Conservation (phyloP, 1,139 yeast genomes). For the Groenewaldozyma auringiensis region DNA sequence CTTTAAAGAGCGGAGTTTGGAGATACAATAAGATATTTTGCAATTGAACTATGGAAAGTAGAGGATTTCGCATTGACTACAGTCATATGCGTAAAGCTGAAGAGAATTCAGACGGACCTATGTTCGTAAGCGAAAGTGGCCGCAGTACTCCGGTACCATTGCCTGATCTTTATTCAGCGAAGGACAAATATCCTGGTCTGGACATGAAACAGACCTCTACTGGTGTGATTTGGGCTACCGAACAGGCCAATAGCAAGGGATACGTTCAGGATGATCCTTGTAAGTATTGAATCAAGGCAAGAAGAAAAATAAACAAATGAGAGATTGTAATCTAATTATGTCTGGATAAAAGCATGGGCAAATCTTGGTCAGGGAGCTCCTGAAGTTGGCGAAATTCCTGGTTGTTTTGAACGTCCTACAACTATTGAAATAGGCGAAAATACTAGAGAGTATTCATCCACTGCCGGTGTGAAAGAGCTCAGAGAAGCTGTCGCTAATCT, state of each 20-base stretch:
- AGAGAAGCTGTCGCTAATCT: slow-evolving; percentile 57
- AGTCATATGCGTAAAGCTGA: background rate
- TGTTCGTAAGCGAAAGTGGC: slow-evolving; percentile 25
- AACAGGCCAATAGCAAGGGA: slow-evolving; percentile 56
- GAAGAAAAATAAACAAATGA: background rate
- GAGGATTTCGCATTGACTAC: background rate
- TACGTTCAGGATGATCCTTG: slow-evolving; percentile 39
- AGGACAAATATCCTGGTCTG: slow-evolving; percentile 48
- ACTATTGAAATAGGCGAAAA: slow-evolving; percentile 45
- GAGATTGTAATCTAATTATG: background rate
- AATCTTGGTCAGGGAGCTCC: slow-evolving; percentile 69
- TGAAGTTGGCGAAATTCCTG: slow-evolving; percentile 58
- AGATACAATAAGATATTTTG: too few relatives aligned
- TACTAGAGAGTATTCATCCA: slow-evolving; percentile 56
- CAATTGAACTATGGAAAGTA: too few relatives aligned
- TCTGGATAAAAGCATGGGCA: slow-evolving; percentile 48
- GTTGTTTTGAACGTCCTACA: slow-evolving; percentile 53
- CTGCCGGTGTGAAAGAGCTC: slow-evolving; percentile 52
- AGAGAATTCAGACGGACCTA: slow-evolving; percentile 1
- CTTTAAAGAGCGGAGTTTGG: too few relatives aligned
- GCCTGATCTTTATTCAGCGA: slow-evolving; percentile 27
- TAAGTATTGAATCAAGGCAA: slow-evolving; percentile 1
- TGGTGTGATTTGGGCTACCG: slow-evolving; percentile 66
- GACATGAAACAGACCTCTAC: slow-evolving; percentile 58
- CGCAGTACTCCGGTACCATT: slow-evolving; percentile 28